phyloP scores from a whole-genome alignment of 192 early-diverging fungal genomes.

The Chytriomyces sp. region DNA sequence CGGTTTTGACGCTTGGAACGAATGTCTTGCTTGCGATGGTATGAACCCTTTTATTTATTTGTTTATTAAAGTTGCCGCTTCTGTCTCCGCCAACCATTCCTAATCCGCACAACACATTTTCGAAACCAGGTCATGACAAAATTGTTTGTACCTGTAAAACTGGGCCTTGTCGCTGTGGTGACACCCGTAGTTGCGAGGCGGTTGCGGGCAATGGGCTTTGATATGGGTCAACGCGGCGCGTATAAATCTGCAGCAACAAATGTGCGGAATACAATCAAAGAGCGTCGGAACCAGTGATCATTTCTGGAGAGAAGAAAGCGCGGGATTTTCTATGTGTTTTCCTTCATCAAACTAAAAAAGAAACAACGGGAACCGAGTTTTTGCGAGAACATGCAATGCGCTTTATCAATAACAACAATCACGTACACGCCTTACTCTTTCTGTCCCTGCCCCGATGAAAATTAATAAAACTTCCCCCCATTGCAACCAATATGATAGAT shows the following conservation, averaged over 20 bases:
- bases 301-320: neutral
- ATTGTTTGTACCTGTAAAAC: conserved; percentile 57
- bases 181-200: conserved; percentile 48
- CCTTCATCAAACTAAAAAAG: no score
- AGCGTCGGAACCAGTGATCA: conserved; percentile 13
- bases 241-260: conserved; percentile 39
- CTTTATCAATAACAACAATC: neutral
- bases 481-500: neutral
- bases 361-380: no score
- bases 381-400: neutral
- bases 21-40: conserved; percentile 57
- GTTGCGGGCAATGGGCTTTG: conserved; percentile 49
- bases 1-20: conserved; percentile 38
- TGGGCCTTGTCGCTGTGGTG: conserved; percentile 47
- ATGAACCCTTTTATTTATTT: neutral
- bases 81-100: no score
- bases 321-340: no score
- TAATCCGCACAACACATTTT: neutral
- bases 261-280: conserved; percentile 38
- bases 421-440: no score
- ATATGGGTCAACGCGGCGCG: conserved; percentile 45
- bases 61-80: no score
- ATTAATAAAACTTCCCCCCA: no score
- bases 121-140: conserved; percentile 51
- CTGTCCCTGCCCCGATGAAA: no score